phyloP scores from a whole-genome alignment of 768 basidiomycete genomes.

The Saitozyma sp. region DNA sequence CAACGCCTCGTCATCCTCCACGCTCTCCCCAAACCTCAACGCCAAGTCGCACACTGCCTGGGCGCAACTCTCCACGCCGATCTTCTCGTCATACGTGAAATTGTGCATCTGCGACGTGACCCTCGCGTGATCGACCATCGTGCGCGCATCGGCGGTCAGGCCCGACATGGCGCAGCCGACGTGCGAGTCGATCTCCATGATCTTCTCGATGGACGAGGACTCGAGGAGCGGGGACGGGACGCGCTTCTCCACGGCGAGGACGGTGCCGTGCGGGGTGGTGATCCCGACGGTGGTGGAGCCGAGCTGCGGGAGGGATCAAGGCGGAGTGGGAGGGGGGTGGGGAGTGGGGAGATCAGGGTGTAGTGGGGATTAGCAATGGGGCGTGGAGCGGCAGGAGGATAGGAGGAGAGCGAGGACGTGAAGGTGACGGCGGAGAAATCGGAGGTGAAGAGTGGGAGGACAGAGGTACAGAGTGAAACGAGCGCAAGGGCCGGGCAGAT shows the following conservation, averaged over 20 bases:
- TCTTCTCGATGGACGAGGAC: constrained; percentile 95
- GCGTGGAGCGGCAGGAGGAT: background rate
- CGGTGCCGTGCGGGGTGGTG: constrained; percentile 81
- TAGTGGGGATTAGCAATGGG: background rate
- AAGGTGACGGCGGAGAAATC: no score
- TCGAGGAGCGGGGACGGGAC: constrained; percentile 95
- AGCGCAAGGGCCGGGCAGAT: no score
- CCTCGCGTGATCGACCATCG: constrained; percentile 99
- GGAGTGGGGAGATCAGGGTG: background rate
- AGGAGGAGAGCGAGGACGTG: background rate
- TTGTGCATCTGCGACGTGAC: constrained; percentile 80
- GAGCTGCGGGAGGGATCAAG: constrained; percentile 60
- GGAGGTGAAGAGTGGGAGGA: no score
- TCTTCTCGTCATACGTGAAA: constrained; percentile 94
- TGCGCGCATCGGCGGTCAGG: constrained; percentile 94
- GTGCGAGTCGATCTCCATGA: constrained; percentile 98
- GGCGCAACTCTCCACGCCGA: constrained; percentile 96
- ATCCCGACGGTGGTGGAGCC: constrained; percentile 98
- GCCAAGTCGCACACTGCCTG: constrained; percentile 98
- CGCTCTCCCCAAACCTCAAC: constrained; percentile 95
- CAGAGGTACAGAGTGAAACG: no score
- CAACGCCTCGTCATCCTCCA: constrained; percentile 97
- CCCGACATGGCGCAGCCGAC: constrained; percentile 96
- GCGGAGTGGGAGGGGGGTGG: background rate
- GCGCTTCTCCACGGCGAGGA: constrained; percentile 97